Percentiles rank a stretch among this genome's conserved stretches.
phyloP scores from a whole-genome alignment of 2,329 filamentous ascomycete genomes.

The Decorospora gaudefroyi region DNA sequence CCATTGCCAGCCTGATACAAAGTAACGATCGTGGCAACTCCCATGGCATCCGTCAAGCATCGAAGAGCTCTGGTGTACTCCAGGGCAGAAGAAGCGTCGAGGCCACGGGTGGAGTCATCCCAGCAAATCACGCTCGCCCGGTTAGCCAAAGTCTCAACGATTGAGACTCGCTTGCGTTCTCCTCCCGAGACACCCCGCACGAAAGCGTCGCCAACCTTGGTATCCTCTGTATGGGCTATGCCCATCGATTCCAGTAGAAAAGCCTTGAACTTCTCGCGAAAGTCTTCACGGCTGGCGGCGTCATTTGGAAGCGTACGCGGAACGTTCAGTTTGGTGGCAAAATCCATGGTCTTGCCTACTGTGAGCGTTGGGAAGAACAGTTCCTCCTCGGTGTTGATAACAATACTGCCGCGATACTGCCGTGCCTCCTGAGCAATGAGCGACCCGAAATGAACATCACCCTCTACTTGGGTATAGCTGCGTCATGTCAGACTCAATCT shows the following conservation, averaged over 20 bases:
- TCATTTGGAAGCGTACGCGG: slow-evolving; percentile 60
- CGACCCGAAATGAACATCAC: slow-evolving; percentile 54
- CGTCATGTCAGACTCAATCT: slow-evolving; percentile 33
- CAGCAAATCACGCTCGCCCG: slow-evolving; percentile 60
- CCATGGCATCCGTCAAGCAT: slow-evolving; percentile 55
- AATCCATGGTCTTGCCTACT: slow-evolving; percentile 58
- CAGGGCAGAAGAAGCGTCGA: slow-evolving; percentile 52
- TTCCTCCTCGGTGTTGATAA: slow-evolving; percentile 62
- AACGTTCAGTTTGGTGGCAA: slow-evolving; percentile 62
- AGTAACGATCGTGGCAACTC: slow-evolving; percentile 58
- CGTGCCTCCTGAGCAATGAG: slow-evolving; percentile 72
- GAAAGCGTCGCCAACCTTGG: slow-evolving; percentile 70
- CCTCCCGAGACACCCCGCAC: slow-evolving; percentile 70
- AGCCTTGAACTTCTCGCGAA: slow-evolving; percentile 54
- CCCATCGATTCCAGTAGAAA: slow-evolving; percentile 56
- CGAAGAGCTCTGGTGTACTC: slow-evolving; percentile 61
- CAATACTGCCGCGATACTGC: slow-evolving; percentile 77
- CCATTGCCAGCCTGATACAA: slow-evolving; percentile 58
- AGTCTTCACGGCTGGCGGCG: slow-evolving; percentile 51
- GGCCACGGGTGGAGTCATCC: slow-evolving; percentile 51
- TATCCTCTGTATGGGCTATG: slow-evolving; percentile 61
- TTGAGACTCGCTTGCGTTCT: slow-evolving; percentile 70
- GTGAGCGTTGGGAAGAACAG: slow-evolving; percentile 58
- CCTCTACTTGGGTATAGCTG: slow-evolving; percentile 73
- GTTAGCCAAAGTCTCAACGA: slow-evolving; percentile 66